phyloP scores from a whole-genome alignment of 148 eudicot species.

The Agrostemma githago region DNA sequence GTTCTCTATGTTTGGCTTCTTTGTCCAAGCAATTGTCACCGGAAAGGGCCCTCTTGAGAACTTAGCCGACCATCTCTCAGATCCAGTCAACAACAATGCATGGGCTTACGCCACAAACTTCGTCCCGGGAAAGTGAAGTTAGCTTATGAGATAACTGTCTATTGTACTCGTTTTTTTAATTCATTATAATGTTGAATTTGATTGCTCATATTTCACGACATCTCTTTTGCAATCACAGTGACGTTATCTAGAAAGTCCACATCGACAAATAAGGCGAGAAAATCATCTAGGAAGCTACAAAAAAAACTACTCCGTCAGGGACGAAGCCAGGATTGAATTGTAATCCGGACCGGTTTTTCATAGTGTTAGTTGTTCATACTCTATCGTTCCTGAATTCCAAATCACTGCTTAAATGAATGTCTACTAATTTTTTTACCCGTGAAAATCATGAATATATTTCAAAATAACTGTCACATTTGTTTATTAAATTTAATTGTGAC shows the following conservation, averaged over 20 bases:
- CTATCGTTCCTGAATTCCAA: too few relatives aligned
- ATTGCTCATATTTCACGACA: not conserved
- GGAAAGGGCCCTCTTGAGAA: slow-evolving; percentile 22
- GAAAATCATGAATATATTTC: too few relatives aligned
- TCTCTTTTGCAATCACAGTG: not conserved
- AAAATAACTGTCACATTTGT: too few relatives aligned
- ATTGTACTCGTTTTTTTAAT: not conserved
- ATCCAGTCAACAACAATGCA: slow-evolving; percentile 19
- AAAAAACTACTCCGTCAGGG: not conserved
- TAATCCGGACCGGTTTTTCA: too few relatives aligned
- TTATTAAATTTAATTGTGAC: too few relatives aligned
- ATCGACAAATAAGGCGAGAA: not conserved
- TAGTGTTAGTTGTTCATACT: too few relatives aligned
- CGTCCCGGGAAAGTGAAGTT: slow-evolving; percentile 21
- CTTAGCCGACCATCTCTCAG: slow-evolving; percentile 24
- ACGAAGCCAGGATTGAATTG: too few relatives aligned
- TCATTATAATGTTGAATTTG: not conserved
- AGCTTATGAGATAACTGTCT: not conserved
- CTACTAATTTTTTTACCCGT: too few relatives aligned
- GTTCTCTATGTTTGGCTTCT: slow-evolving; percentile 29
- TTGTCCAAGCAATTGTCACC: slow-evolving; percentile 24
- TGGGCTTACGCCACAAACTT: slow-evolving; percentile 27
- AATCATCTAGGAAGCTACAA: not conserved
- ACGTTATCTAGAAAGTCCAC: not conserved
- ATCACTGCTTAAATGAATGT: too few relatives aligned